These are phyloP conservation scores for Boletus barrowsii DNA, from an alignment of 768 basidiomycete genomes.

Conservation along the genomic window DNA sequence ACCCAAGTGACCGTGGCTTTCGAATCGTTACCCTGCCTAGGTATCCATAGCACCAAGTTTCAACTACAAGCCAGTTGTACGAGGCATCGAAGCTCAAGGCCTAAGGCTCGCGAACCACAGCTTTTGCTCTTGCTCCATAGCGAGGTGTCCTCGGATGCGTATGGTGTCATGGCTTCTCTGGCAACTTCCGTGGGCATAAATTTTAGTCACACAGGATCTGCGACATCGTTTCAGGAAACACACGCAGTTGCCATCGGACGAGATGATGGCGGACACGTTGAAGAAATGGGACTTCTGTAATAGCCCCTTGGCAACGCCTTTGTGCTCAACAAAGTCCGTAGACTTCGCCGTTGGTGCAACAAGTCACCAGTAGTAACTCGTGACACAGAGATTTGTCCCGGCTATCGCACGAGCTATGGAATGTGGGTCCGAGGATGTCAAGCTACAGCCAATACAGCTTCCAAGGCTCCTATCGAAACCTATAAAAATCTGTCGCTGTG, in stretches of 20 bases:
- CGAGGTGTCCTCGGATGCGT: too few relatives aligned
- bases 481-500: slow-evolving; percentile 11
- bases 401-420: neutral
- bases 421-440: neutral
- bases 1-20: too few relatives aligned
- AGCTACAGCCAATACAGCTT: slow-evolving; percentile 11
- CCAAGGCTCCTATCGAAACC: neutral
- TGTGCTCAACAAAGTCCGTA: neutral
- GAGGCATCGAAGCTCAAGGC: too few relatives aligned
- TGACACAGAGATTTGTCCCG: neutral
- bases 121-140: too few relatives aligned
- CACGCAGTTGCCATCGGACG: neutral
- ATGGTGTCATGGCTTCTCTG: too few relatives aligned
- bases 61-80: too few relatives aligned
- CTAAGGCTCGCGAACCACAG: too few relatives aligned
- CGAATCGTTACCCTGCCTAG: too few relatives aligned
- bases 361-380: neutral
- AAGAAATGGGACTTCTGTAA: slow-evolving; percentile 1
- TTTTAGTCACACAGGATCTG: neutral
- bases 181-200: too few relatives aligned
- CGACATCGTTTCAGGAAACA: neutral
- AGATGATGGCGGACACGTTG: neutral
- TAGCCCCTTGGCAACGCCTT: neutral
- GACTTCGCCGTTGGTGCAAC: too few relatives aligned
- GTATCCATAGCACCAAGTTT: too few relatives aligned